These are phyloP conservation scores for Plicaturopsis crispa DNA, from an alignment of 768 basidiomycete genomes.

Conservation along the genomic window DNA sequence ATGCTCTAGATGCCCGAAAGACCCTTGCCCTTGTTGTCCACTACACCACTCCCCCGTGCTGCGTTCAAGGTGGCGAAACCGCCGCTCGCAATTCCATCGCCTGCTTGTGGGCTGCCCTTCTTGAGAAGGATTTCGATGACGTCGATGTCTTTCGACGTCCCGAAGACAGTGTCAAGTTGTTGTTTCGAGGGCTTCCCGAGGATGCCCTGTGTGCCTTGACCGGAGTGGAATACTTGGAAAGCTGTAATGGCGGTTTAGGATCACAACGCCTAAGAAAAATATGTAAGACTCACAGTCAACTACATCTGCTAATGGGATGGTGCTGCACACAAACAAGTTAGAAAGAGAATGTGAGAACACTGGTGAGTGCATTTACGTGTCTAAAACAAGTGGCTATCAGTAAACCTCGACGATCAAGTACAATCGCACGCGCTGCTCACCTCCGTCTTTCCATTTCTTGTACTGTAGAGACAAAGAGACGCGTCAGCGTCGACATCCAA, in stretches of 20 bases:
- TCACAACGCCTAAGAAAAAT: no score
- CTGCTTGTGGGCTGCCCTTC: slow-evolving; percentile 52
- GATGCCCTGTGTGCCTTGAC: slow-evolving; percentile 73
- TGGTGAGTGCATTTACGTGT: slow-evolving; percentile 47
- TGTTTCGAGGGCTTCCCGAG: slow-evolving; percentile 74
- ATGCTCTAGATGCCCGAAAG: slow-evolving; percentile 27
- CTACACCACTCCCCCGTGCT: slow-evolving; percentile 18
- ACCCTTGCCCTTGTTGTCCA: slow-evolving; percentile 35
- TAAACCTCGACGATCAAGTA: no score
- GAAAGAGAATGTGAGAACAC: slow-evolving; percentile 3
- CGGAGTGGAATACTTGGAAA: slow-evolving; percentile 62
- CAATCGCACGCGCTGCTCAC: slow-evolving; percentile 37
- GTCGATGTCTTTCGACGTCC: slow-evolving; percentile 55
- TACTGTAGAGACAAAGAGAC: slow-evolving; percentile 33
- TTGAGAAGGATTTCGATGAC: slow-evolving; percentile 52
- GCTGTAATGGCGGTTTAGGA: slow-evolving; percentile 31
- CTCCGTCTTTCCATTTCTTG: slow-evolving; percentile 76
- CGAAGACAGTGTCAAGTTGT: slow-evolving; percentile 71
- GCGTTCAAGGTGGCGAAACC: slow-evolving; percentile 13
- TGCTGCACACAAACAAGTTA: slow-evolving; percentile 25
- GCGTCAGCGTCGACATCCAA: slow-evolving; percentile 1
- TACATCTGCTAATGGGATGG: slow-evolving; percentile 65
- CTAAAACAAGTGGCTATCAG: no score
- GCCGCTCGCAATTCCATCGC: slow-evolving; percentile 33
- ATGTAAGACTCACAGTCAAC: slow-evolving; percentile 73